Percentiles rank a stretch among this genome's conserved stretches.
Evolutionary conservation across 371 early-diverging fungal species (phyloP).

Genomic region (Haplosporangium sp.): DNA sequence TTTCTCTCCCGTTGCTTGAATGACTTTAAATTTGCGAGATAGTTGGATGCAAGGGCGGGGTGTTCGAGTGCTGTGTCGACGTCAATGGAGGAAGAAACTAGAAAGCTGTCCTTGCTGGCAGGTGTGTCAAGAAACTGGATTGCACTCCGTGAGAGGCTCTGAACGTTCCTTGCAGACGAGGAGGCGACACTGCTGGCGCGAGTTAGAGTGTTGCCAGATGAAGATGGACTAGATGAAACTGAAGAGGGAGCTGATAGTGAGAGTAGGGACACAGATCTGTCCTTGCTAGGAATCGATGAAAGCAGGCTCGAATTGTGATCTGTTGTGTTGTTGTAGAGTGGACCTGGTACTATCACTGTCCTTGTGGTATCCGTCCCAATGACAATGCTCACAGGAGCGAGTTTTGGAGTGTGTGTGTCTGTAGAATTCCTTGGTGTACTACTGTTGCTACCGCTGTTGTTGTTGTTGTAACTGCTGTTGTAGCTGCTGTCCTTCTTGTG

Average conservation of each 20-base stretch:
- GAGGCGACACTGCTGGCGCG: slow-evolving; percentile 40
- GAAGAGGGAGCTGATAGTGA: slow-evolving; percentile 37
- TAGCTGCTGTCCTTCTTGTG: background rate
- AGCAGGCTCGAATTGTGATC: slow-evolving; percentile 22
- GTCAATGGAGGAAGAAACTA: slow-evolving; percentile 63
- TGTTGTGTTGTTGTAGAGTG: background rate
- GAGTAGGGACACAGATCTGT: slow-evolving; percentile 28
- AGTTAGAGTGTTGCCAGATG: slow-evolving; percentile 42
- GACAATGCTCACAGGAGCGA: slow-evolving; percentile 28
- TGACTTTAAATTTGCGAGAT: slow-evolving; percentile 60
- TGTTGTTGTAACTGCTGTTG: background rate
- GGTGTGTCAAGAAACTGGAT: slow-evolving; percentile 30
- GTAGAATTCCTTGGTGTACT: slow-evolving; percentile 35
- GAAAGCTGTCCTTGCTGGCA: slow-evolving; percentile 59
- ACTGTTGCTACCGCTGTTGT: slow-evolving; percentile 16
- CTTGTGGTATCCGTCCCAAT: slow-evolving; percentile 22
- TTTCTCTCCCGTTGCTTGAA: slow-evolving; percentile 62
- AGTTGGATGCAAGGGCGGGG: slow-evolving; percentile 61
- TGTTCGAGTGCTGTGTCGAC: slow-evolving; percentile 66
- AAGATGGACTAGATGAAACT: slow-evolving; percentile 39
- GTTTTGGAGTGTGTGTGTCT: slow-evolving; percentile 1
- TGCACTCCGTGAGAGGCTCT: slow-evolving; percentile 18
- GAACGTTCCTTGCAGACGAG: slow-evolving; percentile 24
- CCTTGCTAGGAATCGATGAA: slow-evolving; percentile 16
- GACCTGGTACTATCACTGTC: background rate